Percentiles rank a stretch among this genome's conserved stretches.
These are phyloP conservation scores for Cladosporium sp. DNA, from an alignment of 2,329 filamentous ascomycete genomes.

Conservation along the genomic window DNA sequence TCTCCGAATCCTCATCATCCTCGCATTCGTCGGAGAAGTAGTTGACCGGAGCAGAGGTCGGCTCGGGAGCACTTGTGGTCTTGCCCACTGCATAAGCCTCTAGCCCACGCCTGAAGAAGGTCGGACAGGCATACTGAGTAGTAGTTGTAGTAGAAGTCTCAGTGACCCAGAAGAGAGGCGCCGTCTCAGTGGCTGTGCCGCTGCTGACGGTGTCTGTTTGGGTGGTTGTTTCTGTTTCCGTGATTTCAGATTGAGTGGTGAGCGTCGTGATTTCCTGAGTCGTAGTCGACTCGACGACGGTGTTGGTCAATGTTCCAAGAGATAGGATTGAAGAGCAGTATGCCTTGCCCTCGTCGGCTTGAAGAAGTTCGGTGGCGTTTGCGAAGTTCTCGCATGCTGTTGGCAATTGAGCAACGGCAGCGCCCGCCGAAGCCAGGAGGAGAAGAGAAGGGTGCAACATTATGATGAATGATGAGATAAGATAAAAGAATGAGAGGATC, in stretches of 20 bases:
- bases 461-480: neutral
- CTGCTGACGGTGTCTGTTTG: neutral
- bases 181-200: neutral
- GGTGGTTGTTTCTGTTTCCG: neutral
- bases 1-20: neutral
- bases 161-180: neutral
- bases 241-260: neutral
- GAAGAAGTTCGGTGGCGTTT: neutral
- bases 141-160: neutral
- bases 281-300: neutral
- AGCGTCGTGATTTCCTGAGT: neutral
- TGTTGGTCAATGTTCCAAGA: neutral
- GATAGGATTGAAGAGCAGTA: constrained; percentile 4
- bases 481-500: neutral
- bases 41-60: neutral
- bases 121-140: neutral
- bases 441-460: constrained; percentile 3
- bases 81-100: neutral
- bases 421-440: constrained; percentile 3
- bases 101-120: neutral
- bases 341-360: neutral
- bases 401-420: neutral
- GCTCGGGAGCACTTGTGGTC: neutral
- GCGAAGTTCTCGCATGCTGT: neutral
- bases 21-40: neutral